A percentile compares a stretch with the other conserved stretches of the same genome.
phyloP scores from a whole-genome alignment of 2,329 filamentous ascomycete genomes.

The Cytospora paraplurivora region DNA sequence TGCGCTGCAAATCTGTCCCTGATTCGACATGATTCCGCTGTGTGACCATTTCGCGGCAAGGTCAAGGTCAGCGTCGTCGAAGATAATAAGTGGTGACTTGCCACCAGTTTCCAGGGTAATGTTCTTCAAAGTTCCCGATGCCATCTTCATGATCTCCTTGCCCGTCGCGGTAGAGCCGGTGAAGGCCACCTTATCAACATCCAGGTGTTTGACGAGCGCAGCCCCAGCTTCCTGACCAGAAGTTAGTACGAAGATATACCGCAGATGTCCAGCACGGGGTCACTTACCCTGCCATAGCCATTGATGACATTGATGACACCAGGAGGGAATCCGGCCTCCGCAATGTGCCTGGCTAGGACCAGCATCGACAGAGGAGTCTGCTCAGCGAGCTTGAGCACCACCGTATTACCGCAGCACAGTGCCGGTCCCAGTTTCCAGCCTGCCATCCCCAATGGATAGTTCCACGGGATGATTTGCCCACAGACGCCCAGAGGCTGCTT shows the following conservation, averaged over 20 bases:
- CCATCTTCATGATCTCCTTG: constrained; percentile 72
- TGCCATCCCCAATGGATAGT: constrained; percentile 76
- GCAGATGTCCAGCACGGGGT: neutral
- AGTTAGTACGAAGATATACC: neutral
- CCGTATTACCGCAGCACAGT: constrained; percentile 64
- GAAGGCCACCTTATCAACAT: constrained; percentile 72
- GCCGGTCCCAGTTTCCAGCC: constrained; percentile 76
- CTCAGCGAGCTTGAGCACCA: constrained; percentile 65
- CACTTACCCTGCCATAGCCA: constrained; percentile 55
- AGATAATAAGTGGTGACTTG: constrained; percentile 63
- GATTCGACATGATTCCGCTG: constrained; percentile 55
- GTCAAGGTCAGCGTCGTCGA: constrained; percentile 63
- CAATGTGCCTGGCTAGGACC: constrained; percentile 66
- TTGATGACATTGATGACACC: constrained; percentile 76
- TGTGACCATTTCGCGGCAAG: constrained; percentile 59
- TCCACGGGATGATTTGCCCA: constrained; percentile 78
- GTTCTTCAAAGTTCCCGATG: constrained; percentile 62
- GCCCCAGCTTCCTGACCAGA: constrained; percentile 56
- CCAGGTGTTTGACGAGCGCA: constrained; percentile 63
- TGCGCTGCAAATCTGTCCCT: constrained; percentile 63
- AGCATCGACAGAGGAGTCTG: constrained; percentile 65
- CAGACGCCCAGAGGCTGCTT: constrained; percentile 78
- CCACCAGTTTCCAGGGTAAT: constrained; percentile 65
- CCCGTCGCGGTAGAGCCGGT: constrained; percentile 71
- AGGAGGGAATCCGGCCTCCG: constrained; percentile 73